Percentiles rank a stretch among this genome's conserved stretches.
Conservation (phyloP, 2,329 filamentous ascomycete genomes). For the Penicillium hesseltinei region DNA sequence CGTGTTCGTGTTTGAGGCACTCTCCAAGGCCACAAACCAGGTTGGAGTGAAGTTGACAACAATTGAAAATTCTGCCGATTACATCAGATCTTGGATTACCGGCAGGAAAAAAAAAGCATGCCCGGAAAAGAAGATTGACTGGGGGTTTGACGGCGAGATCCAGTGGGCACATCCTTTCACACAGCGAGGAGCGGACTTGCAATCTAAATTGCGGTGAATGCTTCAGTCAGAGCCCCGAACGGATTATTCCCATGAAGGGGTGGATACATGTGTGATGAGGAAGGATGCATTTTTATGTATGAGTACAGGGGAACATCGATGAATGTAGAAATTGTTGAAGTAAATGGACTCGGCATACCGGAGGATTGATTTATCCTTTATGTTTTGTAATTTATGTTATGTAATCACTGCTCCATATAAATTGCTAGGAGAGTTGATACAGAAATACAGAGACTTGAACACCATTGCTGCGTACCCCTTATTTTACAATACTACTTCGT, state of each 20-base stretch:
- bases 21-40: not conserved
- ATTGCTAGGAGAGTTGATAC: too few relatives aligned
- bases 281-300: not conserved
- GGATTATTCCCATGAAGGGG: too few relatives aligned
- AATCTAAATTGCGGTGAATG: not conserved
- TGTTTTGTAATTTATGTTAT: too few relatives aligned
- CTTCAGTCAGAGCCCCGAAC: not conserved
- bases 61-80: not conserved
- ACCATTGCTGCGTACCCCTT: too few relatives aligned
- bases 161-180: not conserved
- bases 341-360: too few relatives aligned
- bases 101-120: not conserved
- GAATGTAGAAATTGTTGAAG: not conserved
- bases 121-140: not conserved
- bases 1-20: not conserved
- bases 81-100: not conserved
- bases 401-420: too few relatives aligned
- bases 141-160: not conserved
- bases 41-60: not conserved
- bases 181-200: not conserved
- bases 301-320: not conserved
- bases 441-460: too few relatives aligned
- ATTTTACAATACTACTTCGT: too few relatives aligned
- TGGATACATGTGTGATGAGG: not conserved
- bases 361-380: too few relatives aligned